Conservation (phyloP, 306 rosid genomes). For the Oemleria cerasiformis region DNA sequence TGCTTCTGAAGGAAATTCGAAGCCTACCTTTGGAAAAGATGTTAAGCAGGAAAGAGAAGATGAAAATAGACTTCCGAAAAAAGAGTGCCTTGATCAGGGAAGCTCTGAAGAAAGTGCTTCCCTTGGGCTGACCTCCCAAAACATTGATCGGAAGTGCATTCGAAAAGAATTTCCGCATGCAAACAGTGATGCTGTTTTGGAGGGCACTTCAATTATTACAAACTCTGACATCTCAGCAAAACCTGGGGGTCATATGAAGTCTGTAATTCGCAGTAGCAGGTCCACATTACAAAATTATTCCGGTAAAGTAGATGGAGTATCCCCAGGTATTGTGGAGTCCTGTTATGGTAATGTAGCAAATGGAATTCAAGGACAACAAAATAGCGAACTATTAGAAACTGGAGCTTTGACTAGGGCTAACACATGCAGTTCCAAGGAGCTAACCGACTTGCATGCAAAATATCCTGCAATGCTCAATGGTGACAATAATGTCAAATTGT, state of each 20-base stretch:
- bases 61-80: conserved; percentile 34
- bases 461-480: conserved; percentile 37
- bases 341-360: conserved; percentile 41
- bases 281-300: conserved; percentile 33
- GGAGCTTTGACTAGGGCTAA: conserved; percentile 37
- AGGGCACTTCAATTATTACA: conserved; percentile 38
- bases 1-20: conserved; percentile 62
- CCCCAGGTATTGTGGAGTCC: conserved; percentile 42
- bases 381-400: conserved; percentile 33
- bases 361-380: conserved; percentile 33
- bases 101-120: conserved; percentile 47
- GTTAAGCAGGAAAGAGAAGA: conserved; percentile 42
- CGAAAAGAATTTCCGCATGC: conserved; percentile 27
- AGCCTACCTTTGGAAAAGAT: conserved; percentile 33
- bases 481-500: conserved; percentile 39
- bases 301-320: conserved; percentile 38
- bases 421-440: conserved; percentile 46
- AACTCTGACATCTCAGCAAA: conserved; percentile 39
- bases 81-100: conserved; percentile 43
- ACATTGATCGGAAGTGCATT: conserved; percentile 36
- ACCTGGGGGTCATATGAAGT: conserved; percentile 36
- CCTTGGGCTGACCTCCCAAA: conserved; percentile 35
- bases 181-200: conserved; percentile 41
- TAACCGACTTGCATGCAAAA: conserved; percentile 36
- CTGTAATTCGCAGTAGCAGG: conserved; percentile 39